Evolutionary conservation across 305 asterid species (phyloP), one percentile per base, ranked within the genome.

Genomic region (Fraxinus platypoda): DNA sequence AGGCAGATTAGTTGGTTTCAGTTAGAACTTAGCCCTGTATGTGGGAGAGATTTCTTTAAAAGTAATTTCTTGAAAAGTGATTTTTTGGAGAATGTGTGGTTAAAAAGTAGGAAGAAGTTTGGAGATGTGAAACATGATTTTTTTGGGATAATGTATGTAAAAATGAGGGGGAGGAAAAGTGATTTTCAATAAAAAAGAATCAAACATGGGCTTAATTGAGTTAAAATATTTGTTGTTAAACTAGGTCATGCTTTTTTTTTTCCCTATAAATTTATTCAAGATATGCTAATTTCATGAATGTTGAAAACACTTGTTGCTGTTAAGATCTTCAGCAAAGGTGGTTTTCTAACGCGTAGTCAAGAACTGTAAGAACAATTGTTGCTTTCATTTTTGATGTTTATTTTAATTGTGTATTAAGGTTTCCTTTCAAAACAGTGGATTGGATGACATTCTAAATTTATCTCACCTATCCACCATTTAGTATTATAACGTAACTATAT

Each of bases 141-240:
- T 17, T 68, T 8, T 8, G 46, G 72, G 88, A 77, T 9, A 68
- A 94, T 94, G 98, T 92, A 43, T 43, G 17, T 43, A n/a, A 43
- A 43, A 43, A 12, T 43, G 5, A 11, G 54, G 12, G 46, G 11
- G 52, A 43, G 52, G n/a, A 43, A 43, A 41, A 43, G 17, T 43
- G 52, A 43, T 43, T 43, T 43, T 43, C 17, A 43, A 2, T 12
- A 11, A 43, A 43, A 11, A 11, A 43, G 52, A 12, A 43, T 43
- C 52, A 43, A 43, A 43, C 52, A 43, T 43, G 54, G 17, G 54
- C 54, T 43, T 12, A 12, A 3, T 43, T 43, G 23, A 15, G 62
- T 52, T 17, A 52, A 52, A 49, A 3, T 1, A 13, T 46, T 46
- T 46, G n/a, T 13, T 46, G 57, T 46, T 46, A 46, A 46, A 3